These are phyloP conservation scores for Gilbertella persicaria DNA, from an alignment of 371 early-diverging fungal species.

Conservation along the genomic window DNA sequence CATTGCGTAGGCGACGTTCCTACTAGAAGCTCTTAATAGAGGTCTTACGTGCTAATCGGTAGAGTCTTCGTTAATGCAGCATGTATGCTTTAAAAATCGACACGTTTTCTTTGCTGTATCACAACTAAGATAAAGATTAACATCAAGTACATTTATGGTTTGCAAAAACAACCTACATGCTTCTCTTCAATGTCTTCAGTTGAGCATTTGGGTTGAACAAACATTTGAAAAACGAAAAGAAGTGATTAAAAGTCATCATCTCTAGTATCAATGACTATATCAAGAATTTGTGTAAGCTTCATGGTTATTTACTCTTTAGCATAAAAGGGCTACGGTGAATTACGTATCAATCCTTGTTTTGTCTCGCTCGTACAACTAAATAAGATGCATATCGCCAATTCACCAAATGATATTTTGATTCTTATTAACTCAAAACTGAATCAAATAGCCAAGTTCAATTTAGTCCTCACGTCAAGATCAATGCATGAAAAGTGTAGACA, in stretches of 20 bases:
- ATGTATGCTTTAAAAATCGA: conserved; percentile 6
- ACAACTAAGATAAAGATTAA: conserved; percentile 8
- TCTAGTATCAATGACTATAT: too few species aligned
- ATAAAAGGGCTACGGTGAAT: not conserved
- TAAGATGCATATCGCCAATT: not conserved
- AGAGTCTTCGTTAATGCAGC: conserved; percentile 6
- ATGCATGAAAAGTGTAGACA: conserved; percentile 12
- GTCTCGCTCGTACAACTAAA: not conserved
- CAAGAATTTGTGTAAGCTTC: too few species aligned
- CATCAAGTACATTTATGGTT: conserved; percentile 4
- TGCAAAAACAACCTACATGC: conserved; percentile 4
- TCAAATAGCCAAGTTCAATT: conserved; percentile 5
- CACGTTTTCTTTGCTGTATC: not conserved
- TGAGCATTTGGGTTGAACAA: too few species aligned
- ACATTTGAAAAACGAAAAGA: conserved; percentile 2
- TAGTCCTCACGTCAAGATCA: conserved; percentile 8
- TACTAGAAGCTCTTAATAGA: conserved; percentile 9
- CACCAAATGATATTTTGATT: not conserved
- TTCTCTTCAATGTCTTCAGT: conserved; percentile 8
- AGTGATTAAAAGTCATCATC: too few species aligned
- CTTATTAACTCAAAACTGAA: conserved; percentile 5
- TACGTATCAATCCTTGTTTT: not conserved
- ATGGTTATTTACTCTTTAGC: not conserved
- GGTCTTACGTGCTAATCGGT: conserved; percentile 6
- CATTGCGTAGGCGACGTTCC: conserved; percentile 11